phyloP scores from a whole-genome alignment of 108 stramenopile species.

The Aurantiochytrium sp. region DNA sequence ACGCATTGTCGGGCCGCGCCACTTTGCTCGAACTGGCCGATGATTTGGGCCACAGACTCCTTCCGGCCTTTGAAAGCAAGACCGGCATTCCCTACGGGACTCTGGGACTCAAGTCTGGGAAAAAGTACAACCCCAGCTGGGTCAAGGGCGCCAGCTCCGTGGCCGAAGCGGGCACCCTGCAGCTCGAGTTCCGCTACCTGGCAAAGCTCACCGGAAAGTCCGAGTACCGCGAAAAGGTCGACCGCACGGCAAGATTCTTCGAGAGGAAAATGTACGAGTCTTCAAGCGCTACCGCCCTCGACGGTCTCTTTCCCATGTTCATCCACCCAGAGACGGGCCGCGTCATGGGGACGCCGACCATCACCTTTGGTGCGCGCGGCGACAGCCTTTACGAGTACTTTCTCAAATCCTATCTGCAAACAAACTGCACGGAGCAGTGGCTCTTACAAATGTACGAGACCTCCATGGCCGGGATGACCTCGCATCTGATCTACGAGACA shows the following conservation, averaged over 20 bases:
- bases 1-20: slow-evolving; percentile 62
- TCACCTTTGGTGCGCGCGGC: slow-evolving; percentile 62
- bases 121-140: slow-evolving; percentile 33
- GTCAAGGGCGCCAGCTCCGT: slow-evolving; percentile 33
- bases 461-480: slow-evolving; percentile 37
- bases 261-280: background rate
- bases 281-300: background rate
- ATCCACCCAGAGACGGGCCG: slow-evolving; percentile 43
- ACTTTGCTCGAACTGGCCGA: slow-evolving; percentile 52
- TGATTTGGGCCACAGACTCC: slow-evolving; percentile 51
- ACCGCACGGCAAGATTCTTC: slow-evolving; percentile 37
- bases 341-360: background rate
- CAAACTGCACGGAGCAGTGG: slow-evolving; percentile 65
- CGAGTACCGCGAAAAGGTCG: slow-evolving; percentile 35
- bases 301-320: slow-evolving; percentile 40
- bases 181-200: slow-evolving; percentile 67
- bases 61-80: slow-evolving; percentile 52
- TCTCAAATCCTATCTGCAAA: slow-evolving; percentile 86
- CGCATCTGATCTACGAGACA: slow-evolving; percentile 1
- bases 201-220: slow-evolving; percentile 43
- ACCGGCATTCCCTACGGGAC: slow-evolving; percentile 55
- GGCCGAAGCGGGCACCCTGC: slow-evolving; percentile 54
- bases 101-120: slow-evolving; percentile 41
- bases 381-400: slow-evolving; percentile 89
- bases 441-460: slow-evolving; percentile 13